Conservation (phyloP, 1,284 basidiomycete genomes). For the Tilletia caries region DNA sequence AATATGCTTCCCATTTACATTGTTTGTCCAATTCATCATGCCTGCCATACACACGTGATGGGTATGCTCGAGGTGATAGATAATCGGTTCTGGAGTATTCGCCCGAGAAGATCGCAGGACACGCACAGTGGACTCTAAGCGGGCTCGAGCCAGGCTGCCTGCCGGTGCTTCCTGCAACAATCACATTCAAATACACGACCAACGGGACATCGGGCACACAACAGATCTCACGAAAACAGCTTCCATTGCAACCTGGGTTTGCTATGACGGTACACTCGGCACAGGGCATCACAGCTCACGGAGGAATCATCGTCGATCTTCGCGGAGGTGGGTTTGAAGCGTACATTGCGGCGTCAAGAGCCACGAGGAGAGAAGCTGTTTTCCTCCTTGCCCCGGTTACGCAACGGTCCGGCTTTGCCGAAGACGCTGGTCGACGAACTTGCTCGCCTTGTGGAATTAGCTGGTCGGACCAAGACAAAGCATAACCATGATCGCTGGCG, state of each 20-base stretch:
- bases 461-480: not conserved
- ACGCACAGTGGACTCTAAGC: not conserved
- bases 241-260: not conserved
- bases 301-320: not conserved
- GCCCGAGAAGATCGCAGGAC: not conserved
- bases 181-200: not conserved
- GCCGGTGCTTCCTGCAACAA: not conserved
- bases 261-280: conserved; percentile 2
- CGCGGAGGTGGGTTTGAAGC: not conserved
- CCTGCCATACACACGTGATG: no score
- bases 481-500: not conserved
- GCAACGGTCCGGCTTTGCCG: not conserved
- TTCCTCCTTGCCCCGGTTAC: not conserved
- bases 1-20: no score
- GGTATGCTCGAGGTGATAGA: no score
- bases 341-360: not conserved
- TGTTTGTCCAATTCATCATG: no score
- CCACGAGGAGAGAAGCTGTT: not conserved
- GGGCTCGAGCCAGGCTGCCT: not conserved
- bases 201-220: not conserved
- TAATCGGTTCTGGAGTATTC: no score
- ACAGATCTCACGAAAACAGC: not conserved
- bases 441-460: not conserved
- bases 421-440: not conserved
- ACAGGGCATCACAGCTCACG: not conserved